phyloP scores from a whole-genome alignment of 768 basidiomycete species.

The Hygrophorus russula region DNA sequence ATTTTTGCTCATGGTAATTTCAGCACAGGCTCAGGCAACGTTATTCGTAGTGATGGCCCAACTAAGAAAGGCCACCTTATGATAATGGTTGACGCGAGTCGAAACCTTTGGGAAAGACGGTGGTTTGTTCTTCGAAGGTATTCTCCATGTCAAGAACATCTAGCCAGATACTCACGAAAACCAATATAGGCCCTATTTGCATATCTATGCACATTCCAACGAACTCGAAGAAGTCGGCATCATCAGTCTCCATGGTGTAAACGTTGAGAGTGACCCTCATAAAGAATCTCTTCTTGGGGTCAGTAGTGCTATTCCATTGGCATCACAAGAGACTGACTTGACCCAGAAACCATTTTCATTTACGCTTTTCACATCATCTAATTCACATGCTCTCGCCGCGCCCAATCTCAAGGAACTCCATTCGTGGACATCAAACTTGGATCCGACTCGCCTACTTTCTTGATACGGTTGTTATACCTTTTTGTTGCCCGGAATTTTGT shows the following conservation, averaged over 20 bases:
- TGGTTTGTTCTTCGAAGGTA: constrained; percentile 88
- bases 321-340: constrained; percentile 5
- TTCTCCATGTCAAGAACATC: constrained; percentile 3
- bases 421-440: constrained; percentile 76
- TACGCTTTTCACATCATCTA: constrained; percentile 84
- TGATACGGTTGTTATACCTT: too few species aligned
- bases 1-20: constrained; percentile 2
- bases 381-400: constrained; percentile 84
- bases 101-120: constrained; percentile 69
- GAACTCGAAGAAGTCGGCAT: constrained; percentile 78
- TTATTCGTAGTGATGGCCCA: constrained; percentile 51
- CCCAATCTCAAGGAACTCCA: constrained; percentile 73
- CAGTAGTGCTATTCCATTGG: constrained; percentile 19
- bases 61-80: constrained; percentile 80
- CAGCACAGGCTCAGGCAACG: constrained; percentile 2
- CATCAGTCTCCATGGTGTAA: constrained; percentile 76
- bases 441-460: constrained; percentile 59
- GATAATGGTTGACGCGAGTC: constrained; percentile 71
- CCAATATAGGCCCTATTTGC: constrained; percentile 68
- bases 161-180: constrained; percentile 2
- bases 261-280: constrained; percentile 75
- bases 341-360: constrained; percentile 74
- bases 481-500: constrained; percentile 3
- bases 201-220: constrained; percentile 74
- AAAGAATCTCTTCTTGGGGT: constrained; percentile 86